Evolutionary conservation across 257 asterid species (phyloP).

Genomic region (Fraxinus cuspidata): DNA sequence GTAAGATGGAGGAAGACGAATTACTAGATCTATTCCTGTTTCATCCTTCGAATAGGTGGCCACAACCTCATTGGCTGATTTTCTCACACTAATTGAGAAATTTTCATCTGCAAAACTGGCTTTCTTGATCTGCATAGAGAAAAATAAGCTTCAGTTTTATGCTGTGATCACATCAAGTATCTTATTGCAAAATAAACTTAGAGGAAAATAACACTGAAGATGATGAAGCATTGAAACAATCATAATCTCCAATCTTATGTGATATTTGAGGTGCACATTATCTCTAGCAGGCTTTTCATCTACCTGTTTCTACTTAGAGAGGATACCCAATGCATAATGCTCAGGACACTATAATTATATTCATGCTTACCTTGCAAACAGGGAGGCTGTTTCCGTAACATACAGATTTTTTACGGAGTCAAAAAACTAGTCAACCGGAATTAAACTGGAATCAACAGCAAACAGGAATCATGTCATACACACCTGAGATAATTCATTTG

Average conservation of each 20-base stretch:
- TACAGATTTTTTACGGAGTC: background rate
- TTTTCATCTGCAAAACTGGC: slow-evolving; percentile 74
- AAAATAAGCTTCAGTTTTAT: slow-evolving; percentile 27
- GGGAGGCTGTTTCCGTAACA: background rate
- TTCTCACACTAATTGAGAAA: slow-evolving; percentile 89
- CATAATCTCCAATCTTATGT: background rate
- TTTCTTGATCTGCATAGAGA: slow-evolving; percentile 77
- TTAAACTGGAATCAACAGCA: background rate
- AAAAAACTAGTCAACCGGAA: background rate
- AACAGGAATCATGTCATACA: slow-evolving; percentile 25
- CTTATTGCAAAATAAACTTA: background rate
- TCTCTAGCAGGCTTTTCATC: background rate
- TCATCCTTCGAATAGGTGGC: slow-evolving; percentile 98
- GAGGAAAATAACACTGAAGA: background rate
- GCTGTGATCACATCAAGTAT: slow-evolving; percentile 16
- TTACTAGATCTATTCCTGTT: slow-evolving; percentile 92
- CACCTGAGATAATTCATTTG: slow-evolving; percentile 86
- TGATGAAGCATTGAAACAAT: slow-evolving; percentile 4
- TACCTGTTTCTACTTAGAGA: background rate
- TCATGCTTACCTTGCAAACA: background rate
- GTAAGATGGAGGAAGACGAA: slow-evolving; percentile 95
- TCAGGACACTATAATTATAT: background rate
- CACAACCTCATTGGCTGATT: slow-evolving; percentile 92
- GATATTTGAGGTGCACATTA: background rate
- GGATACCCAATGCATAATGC: background rate